Conservation (phyloP, 345 rosid species). For the Eutrema yunnanense region DNA sequence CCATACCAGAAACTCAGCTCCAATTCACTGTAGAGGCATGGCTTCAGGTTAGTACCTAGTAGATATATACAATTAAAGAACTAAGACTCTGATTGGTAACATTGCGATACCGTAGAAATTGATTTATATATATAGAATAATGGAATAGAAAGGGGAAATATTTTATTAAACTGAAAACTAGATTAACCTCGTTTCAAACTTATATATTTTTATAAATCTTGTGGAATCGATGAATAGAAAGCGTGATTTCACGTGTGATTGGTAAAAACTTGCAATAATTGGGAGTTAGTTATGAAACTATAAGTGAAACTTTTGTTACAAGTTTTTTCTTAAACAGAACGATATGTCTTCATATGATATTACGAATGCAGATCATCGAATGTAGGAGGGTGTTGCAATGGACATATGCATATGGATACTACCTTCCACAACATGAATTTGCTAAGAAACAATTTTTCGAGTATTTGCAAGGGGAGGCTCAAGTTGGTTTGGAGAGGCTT, state of each 20-base stretch:
- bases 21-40: slow-evolving; percentile 75
- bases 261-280: not conserved
- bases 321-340: not conserved
- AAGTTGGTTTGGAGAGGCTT: slow-evolving; percentile 20
- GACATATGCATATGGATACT: slow-evolving; percentile 87
- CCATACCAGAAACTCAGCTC: slow-evolving; percentile 60
- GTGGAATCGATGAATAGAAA: not conserved
- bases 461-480: slow-evolving; percentile 59
- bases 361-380: slow-evolving; percentile 47
- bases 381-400: slow-evolving; percentile 84
- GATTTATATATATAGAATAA: no score
- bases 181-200: not conserved
- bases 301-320: not conserved
- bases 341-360: not conserved
- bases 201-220: not conserved
- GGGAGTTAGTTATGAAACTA: not conserved
- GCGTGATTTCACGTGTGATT: not conserved
- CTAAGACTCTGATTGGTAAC: not conserved
- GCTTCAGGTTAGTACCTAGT: slow-evolving; percentile 45
- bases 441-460: slow-evolving; percentile 56
- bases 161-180: not conserved
- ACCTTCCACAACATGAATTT: slow-evolving; percentile 37
- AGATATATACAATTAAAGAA: slow-evolving; percentile 6
- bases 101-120: not conserved
- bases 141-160: not conserved